Evolutionary conservation across 2,329 filamentous ascomycete species (phyloP).

Genomic region (Colletotrichum echinochloae): DNA sequence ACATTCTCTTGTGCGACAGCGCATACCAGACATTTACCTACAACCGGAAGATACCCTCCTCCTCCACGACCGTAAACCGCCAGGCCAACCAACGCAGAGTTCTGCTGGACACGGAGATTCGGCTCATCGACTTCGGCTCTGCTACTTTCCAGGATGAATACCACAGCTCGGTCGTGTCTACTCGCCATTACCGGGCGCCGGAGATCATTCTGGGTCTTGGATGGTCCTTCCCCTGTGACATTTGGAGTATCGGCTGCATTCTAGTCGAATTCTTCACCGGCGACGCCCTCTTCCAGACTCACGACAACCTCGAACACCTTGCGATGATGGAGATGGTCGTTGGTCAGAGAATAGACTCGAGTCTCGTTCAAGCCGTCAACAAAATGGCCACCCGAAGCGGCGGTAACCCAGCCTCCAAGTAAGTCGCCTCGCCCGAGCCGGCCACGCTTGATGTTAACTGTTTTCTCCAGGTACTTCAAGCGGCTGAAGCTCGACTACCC

Average conservation of each 20-base stretch:
- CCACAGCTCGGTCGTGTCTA: constrained; percentile 78
- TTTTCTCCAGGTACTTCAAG: constrained; percentile 70
- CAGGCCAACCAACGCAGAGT: constrained; percentile 74
- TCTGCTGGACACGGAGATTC: constrained; percentile 75
- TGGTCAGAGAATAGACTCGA: constrained; percentile 67
- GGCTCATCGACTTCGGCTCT: constrained; percentile 78
- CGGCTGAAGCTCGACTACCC: constrained; percentile 74
- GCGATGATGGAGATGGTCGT: constrained; percentile 83
- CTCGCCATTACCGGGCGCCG: constrained; percentile 76
- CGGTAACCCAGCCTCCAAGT: constrained; percentile 75
- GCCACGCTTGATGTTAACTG: background rate
- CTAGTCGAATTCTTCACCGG: constrained; percentile 79
- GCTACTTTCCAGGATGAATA: constrained; percentile 81
- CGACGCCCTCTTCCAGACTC: constrained; percentile 78
- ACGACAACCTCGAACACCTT: constrained; percentile 78
- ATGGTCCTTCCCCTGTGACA: constrained; percentile 79
- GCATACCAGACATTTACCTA: constrained; percentile 78
- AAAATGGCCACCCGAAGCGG: constrained; percentile 68
- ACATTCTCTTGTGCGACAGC: constrained; percentile 75
- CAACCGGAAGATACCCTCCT: constrained; percentile 76
- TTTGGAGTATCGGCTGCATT: constrained; percentile 81
- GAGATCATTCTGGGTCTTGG: constrained; percentile 78
- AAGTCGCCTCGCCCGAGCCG: constrained; percentile 44
- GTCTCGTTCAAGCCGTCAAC: constrained; percentile 68
- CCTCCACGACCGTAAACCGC: constrained; percentile 69